phyloP scores from a whole-genome alignment of 257 asterid genomes.

The Plantago elongata region DNA sequence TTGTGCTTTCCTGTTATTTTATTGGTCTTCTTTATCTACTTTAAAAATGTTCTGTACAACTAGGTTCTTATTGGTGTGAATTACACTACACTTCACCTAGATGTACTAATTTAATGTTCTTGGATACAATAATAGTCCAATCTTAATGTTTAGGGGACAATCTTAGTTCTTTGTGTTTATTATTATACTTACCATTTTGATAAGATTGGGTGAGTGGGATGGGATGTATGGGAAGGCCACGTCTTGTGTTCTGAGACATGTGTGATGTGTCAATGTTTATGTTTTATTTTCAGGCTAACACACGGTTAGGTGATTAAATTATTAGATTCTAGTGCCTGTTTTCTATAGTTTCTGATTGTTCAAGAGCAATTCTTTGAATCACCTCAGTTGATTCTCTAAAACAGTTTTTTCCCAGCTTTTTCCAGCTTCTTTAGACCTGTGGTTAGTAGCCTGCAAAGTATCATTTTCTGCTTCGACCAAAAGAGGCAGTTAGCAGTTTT shows the following conservation, averaged over 20 bases:
- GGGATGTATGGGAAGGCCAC: neutral
- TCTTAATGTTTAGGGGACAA: constrained; percentile 4
- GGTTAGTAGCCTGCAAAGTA: too few species aligned
- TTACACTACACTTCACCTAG: constrained; percentile 3
- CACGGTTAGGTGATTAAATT: too few species aligned
- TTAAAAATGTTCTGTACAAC: constrained; percentile 21
- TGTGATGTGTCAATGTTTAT: neutral
- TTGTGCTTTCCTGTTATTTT: constrained; percentile 24
- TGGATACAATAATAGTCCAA: constrained; percentile 15
- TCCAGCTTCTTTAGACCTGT: too few species aligned
- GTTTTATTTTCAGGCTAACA: too few species aligned
- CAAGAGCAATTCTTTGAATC: too few species aligned
- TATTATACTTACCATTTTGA: neutral
- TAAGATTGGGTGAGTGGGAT: constrained; percentile 7
- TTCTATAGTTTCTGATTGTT: too few species aligned
- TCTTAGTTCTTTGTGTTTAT: constrained; percentile 11
- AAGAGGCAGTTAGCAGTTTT: too few species aligned
- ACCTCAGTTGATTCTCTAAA: too few species aligned
- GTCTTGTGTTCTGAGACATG: neutral
- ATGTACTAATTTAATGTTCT: constrained; percentile 17
- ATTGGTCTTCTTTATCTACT: constrained; percentile 23
- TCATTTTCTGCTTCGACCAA: too few species aligned
- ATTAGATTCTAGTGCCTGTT: too few species aligned
- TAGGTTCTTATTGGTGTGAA: constrained; percentile 21
- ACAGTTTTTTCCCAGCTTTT: too few species aligned